Conservation (phyloP, 345 rosid genomes). For the Eucalyptus fibrosa region DNA sequence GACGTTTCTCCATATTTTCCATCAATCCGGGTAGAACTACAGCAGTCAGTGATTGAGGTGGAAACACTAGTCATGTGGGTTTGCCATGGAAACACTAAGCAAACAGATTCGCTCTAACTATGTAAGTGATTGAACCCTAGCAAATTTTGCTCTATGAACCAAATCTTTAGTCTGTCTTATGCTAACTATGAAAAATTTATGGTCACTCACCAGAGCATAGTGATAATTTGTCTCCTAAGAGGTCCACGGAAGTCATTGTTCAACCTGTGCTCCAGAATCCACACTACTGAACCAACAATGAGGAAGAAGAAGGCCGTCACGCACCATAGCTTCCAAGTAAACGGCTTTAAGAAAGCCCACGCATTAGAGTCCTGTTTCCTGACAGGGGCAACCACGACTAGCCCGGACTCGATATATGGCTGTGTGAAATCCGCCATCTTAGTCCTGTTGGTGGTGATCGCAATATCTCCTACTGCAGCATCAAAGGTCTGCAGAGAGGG, state of each 20-base stretch:
- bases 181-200: not conserved
- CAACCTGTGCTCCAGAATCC: slow-evolving; percentile 64
- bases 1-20: not conserved
- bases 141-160: not conserved
- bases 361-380: slow-evolving; percentile 25
- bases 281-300: slow-evolving; percentile 50
- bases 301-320: slow-evolving; percentile 37
- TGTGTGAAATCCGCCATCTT: slow-evolving; percentile 71
- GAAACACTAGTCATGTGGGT: not conserved
- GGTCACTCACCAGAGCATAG: slow-evolving; percentile 56
- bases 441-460: slow-evolving; percentile 55
- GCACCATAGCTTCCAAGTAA: slow-evolving; percentile 51
- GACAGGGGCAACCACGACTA: slow-evolving; percentile 71
- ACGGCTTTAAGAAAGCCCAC: slow-evolving; percentile 62
- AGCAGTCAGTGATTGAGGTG: not conserved
- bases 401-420: slow-evolving; percentile 68
- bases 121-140: not conserved
- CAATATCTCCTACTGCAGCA: slow-evolving; percentile 55
- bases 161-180: not conserved
- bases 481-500: slow-evolving; percentile 31
- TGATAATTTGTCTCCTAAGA: slow-evolving; percentile 43
- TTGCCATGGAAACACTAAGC: not conserved
- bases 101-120: not conserved
- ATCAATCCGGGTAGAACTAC: not conserved
- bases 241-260: slow-evolving; percentile 74